Base-by-base conservation (phyloP, 2,329 filamentous ascomycete genomes). In the Aquanectria penicillioides region DNA sequence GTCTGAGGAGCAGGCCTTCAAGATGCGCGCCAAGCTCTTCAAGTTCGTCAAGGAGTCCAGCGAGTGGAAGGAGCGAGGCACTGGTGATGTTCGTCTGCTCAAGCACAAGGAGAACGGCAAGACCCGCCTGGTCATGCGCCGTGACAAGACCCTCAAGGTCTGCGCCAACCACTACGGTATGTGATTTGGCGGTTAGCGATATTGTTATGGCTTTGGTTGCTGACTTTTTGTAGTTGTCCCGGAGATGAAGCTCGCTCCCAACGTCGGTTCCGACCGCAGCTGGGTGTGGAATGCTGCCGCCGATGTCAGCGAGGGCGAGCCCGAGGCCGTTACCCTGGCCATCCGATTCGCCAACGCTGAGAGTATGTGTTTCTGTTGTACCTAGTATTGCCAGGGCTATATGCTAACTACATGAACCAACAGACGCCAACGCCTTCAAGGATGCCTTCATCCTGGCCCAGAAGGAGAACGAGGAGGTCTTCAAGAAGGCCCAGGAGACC, bases 11-110 rank as follows among this genome's bases (percentile, higher is more conserved):
- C 92, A 97, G 83, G 85, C 88, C 33, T 99, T 98, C 89, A 98
- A 98, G 89, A 97, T 98, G 94, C 92, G 95, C 73, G 95, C 95
- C 75, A 99, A 99, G 88, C 90, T 99, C 67, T 99, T 99, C 89
- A 94, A 94, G 83, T 99, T 98, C 78, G 90, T 97, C 80, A 88
- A 91, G 71, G 93, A 97, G 51, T 87, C 86, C 71, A 90, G 90
- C 78, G 95, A 98, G 84, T 99, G 95, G 95, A 99, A 98, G 86
- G 95, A 99, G 88, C 91, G 95, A 75, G 95, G 95, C 67, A 98
- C 95, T 66, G 95, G 95, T 72, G 94, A 98, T 73, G 94, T 98
- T 65, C 89, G 94, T 74, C 86, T 99, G 79, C 85, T 99, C 76
- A 98, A 97, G 89, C 95, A 99, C 86, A 95, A 93, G 87, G 94